Percentiles rank a stretch among this genome's conserved stretches.
These are phyloP conservation scores for Penicillium mononematosum DNA, from an alignment of 495 filamentous ascomycete species.

Conservation along the genomic window DNA sequence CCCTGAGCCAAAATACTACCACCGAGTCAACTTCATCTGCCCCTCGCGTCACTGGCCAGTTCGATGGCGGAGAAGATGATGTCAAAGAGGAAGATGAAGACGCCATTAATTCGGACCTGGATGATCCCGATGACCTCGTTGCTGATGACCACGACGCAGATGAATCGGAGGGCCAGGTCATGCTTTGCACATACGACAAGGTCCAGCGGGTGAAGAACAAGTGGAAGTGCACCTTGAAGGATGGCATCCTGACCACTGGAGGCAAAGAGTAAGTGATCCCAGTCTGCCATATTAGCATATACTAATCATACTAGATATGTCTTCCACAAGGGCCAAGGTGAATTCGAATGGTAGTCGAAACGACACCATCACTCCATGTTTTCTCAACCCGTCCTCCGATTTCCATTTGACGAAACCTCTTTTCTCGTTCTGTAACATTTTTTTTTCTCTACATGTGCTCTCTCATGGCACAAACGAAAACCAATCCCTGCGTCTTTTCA, in stretches of 20 bases:
- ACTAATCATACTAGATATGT: conserved; percentile 62
- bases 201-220: conserved; percentile 99
- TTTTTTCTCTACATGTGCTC: conserved; percentile 4
- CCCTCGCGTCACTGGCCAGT: conserved; percentile 40
- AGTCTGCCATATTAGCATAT: neutral
- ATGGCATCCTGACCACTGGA: conserved; percentile 88
- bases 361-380: neutral
- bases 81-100: conserved; percentile 80
- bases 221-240: conserved; percentile 99
- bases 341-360: conserved; percentile 85
- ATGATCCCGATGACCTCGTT: conserved; percentile 84
- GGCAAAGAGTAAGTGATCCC: conserved; percentile 69
- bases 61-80: conserved; percentile 61
- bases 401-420: conserved; percentile 13
- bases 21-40: conserved; percentile 2
- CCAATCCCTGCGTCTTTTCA: conserved; percentile 6
- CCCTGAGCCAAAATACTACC: conserved; percentile 4
- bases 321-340: conserved; percentile 94
- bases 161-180: conserved; percentile 79
- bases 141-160: conserved; percentile 76
- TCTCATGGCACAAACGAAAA: conserved; percentile 20
- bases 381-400: neutral
- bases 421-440: conserved; percentile 21
- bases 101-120: conserved; percentile 97
- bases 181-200: conserved; percentile 99